Base-by-base conservation (phyloP, 1,284 basidiomycete species). In the Ganoderma meredithae region DNA sequence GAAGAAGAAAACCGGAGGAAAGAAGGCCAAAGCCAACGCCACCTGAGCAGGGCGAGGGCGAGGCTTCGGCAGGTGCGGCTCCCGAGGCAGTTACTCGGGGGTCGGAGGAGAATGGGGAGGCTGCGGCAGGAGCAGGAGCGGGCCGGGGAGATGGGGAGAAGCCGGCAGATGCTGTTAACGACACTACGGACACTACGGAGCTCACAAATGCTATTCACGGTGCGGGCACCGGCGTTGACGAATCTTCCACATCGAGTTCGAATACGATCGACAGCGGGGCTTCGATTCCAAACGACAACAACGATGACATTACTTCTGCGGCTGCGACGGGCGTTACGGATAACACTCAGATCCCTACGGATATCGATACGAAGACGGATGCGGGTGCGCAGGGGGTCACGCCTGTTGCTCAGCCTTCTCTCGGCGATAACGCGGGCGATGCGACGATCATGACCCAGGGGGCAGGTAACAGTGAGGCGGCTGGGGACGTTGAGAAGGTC, bases 121-220 rank as follows among this genome's bases (percentile, higher is more conserved):
- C 40, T 41, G 52, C 19, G n/a, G 47, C 59, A 17, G 10, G 41
- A 62, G 17, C 7, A 36, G 64, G 47, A 22, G 41, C 52, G 64
- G 47, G 22, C 47, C 55, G n/a, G 71, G 58, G 59, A 44, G 31
- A 39, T n/a, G 61, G 33, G 64, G 58, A 15, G 66, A 59, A 70
- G 65, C 55, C 56, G 61, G 39, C 53, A 13, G 25, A 6, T 40
- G 36, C 22, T 60, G 33, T 12, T 67, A 43, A 72, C 68, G 71
- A 72, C 65, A 39, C 63, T 68, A 72, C 67, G 71, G 71, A 72
- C 69, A 62, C 67, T 72, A 72, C 69, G 71, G 68, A 71, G 47
- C 60, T 66, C 69, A 71, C 71, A 66, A 72, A 72, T 72, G 62
- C 69, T 65, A 71, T 67, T 65, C 62, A 66, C 67, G 71, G 71